These are phyloP conservation scores for Neoconidiobolus thromboides DNA, from an alignment of 371 early-diverging fungal genomes.

Conservation along the genomic window DNA sequence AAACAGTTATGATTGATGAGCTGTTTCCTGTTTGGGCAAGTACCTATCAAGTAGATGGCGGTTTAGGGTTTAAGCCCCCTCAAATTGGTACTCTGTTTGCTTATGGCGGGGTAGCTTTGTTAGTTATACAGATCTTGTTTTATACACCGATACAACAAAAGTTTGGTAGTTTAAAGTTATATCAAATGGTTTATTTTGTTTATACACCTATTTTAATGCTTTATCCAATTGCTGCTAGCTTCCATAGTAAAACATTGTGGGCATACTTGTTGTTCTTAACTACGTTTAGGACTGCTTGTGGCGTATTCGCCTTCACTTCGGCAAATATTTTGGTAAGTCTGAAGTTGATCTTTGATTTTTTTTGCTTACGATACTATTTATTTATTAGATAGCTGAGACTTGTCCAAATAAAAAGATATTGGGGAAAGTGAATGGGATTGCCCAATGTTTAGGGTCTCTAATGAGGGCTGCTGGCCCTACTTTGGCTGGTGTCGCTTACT, in stretches of 20 bases:
- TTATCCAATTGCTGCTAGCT: background rate
- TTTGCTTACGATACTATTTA: background rate
- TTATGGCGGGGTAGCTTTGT: constrained; percentile 24
- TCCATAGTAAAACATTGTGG: constrained; percentile 12
- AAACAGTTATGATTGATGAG: constrained; percentile 55
- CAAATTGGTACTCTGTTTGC: constrained; percentile 36
- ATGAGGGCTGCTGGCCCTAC: constrained; percentile 48
- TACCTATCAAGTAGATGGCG: constrained; percentile 27
- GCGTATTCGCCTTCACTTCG: constrained; percentile 34
- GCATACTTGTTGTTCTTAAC: constrained; percentile 18
- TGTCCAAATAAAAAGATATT: constrained; percentile 16
- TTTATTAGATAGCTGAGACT: constrained; percentile 3
- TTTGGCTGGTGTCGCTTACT: constrained; percentile 23
- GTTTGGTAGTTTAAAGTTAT: constrained; percentile 24
- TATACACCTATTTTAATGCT: constrained; percentile 20
- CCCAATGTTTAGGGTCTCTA: constrained; percentile 35
- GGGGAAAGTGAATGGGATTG: constrained; percentile 52
- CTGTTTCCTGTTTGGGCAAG: constrained; percentile 44
- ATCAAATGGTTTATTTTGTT: constrained; percentile 20
- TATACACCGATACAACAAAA: constrained; percentile 28
- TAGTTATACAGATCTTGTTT: constrained; percentile 28
- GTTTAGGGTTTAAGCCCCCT: constrained; percentile 30
- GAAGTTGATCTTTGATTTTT: too few species aligned
- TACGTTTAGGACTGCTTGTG: constrained; percentile 22
- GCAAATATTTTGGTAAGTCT: constrained; percentile 31